Evolutionary conservation across 495 filamentous ascomycete species (phyloP).

Genomic region (Aspergillus carlsbadensis): DNA sequence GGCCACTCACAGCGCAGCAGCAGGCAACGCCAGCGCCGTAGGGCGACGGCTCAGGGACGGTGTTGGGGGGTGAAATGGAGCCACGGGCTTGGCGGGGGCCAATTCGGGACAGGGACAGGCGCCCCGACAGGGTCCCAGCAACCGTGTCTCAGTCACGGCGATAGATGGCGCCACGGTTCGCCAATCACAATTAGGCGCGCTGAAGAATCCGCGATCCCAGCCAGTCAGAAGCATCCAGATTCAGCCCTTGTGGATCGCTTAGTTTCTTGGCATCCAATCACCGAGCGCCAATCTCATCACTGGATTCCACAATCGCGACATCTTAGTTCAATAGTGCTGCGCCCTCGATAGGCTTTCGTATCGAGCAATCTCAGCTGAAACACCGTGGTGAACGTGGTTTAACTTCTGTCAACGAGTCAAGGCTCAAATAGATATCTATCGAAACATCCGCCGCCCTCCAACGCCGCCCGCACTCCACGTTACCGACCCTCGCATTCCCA

Average conservation of each 20-base stretch:
- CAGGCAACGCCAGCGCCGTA: neutral
- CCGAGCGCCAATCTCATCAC: neutral
- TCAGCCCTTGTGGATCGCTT: neutral
- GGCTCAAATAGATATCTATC: constrained; percentile 30
- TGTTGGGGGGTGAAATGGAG: neutral
- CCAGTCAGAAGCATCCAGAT: no score
- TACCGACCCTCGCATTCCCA: constrained; percentile 62
- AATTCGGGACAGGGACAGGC: neutral
- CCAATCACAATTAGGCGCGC: neutral
- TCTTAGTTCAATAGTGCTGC: neutral
- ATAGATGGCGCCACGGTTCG: neutral
- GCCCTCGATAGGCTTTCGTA: no score
- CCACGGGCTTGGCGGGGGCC: neutral
- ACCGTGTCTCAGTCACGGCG: neutral
- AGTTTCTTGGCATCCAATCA: neutral
- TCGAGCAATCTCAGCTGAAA: no score
- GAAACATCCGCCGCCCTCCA: constrained; percentile 63
- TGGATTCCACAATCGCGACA: constrained; percentile 4
- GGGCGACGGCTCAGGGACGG: constrained; percentile 3
- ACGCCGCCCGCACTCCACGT: constrained; percentile 50
- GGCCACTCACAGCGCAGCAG: neutral
- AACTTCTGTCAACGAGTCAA: neutral
- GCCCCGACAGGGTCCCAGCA: neutral
- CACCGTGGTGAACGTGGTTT: no score
- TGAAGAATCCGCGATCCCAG: neutral